phyloP scores from a whole-genome alignment of 2,329 filamentous ascomycete genomes.

The Microascus cirrosus region DNA sequence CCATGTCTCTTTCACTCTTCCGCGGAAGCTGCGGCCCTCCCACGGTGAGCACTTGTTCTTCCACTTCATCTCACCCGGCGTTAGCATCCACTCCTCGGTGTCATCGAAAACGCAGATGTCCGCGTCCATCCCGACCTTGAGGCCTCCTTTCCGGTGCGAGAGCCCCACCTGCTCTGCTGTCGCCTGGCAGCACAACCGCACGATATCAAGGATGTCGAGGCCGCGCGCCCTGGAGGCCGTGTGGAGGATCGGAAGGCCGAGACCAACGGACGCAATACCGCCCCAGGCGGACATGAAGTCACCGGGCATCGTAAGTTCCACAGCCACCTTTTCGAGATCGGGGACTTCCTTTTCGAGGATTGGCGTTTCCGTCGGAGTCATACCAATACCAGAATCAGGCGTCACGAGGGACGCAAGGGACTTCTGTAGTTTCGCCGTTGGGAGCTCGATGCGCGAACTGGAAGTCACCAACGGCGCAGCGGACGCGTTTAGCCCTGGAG shows the following conservation, averaged over 20 bases:
- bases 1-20: constrained; percentile 79
- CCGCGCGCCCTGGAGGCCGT: constrained; percentile 46
- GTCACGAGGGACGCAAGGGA: neutral
- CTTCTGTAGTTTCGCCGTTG: constrained; percentile 25
- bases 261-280: constrained; percentile 85
- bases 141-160: constrained; percentile 66
- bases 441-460: constrained; percentile 7
- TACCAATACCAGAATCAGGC: constrained; percentile 40
- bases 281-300: constrained; percentile 97
- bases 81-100: constrained; percentile 62
- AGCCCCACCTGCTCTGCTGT: constrained; percentile 85
- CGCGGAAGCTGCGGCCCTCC: constrained; percentile 67
- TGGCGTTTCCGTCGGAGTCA: constrained; percentile 21
- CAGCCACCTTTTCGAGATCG: constrained; percentile 6
- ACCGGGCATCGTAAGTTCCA: constrained; percentile 35
- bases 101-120: constrained; percentile 93
- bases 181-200: constrained; percentile 73
- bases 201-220: constrained; percentile 60
- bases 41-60: constrained; percentile 88
- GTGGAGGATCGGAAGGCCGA: constrained; percentile 85
- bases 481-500: neutral
- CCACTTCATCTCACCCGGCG: constrained; percentile 77
- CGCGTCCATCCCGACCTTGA: constrained; percentile 73
- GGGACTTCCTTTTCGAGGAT: constrained; percentile 7
- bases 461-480: neutral